phyloP scores from a whole-genome alignment of 2,329 filamentous ascomycete genomes.

The Aureobasidium sp. region DNA sequence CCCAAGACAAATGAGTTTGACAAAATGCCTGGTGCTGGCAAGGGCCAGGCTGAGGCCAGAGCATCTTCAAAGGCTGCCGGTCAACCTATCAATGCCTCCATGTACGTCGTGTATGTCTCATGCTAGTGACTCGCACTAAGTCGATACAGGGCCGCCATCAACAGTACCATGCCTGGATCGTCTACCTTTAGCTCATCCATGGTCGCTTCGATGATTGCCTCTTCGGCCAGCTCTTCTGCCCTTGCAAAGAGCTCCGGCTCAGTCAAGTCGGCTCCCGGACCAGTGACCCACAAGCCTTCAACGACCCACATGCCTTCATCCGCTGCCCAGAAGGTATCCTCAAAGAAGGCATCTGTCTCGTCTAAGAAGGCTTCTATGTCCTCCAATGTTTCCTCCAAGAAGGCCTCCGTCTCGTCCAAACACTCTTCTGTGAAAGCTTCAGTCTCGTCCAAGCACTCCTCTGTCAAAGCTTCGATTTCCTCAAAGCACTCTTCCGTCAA shows the following conservation, averaged over 20 bases:
- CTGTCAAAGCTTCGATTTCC: background rate
- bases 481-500: background rate
- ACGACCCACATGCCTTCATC: background rate
- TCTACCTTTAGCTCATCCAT: background rate
- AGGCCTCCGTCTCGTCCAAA: background rate
- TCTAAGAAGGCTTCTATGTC: background rate
- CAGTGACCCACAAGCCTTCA: background rate
- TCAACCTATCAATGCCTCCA: background rate
- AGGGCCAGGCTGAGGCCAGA: background rate
- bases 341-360: background rate
- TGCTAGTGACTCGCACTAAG: too few species aligned
- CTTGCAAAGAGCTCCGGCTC: background rate
- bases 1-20: background rate
- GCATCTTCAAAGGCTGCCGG: background rate
- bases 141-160: background rate
- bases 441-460: background rate
- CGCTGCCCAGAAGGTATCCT: background rate
- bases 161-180: slow-evolving; percentile 5
- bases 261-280: background rate
- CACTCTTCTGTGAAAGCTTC: background rate
- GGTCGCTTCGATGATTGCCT: background rate
- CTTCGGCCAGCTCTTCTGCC: background rate
- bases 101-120: background rate
- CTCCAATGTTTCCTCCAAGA: background rate
- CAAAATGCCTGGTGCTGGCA: background rate